Percentiles rank a stretch among this genome's conserved stretches.
Conservation (phyloP, 2,329 filamentous ascomycete genomes). For the Alternaria tenuissima region DNA sequence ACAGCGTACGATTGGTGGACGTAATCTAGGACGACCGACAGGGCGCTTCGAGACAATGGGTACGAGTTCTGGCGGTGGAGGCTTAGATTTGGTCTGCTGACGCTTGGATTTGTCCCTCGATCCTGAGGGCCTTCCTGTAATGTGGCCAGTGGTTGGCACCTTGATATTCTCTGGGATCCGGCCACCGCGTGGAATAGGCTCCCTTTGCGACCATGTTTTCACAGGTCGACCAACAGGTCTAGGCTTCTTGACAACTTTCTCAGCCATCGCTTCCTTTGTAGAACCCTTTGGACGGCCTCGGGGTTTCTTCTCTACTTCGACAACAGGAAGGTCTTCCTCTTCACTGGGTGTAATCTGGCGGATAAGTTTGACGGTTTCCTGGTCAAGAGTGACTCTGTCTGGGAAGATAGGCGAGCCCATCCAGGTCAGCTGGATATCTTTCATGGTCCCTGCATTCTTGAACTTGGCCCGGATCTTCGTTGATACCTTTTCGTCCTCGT, state of each 20-base stretch:
- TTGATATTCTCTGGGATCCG: neutral
- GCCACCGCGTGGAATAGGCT: slow-evolving; percentile 9
- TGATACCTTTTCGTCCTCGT: slow-evolving; percentile 9
- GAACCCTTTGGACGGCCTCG: neutral
- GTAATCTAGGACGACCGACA: neutral
- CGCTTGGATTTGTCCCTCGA: slow-evolving; percentile 18
- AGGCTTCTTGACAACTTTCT: neutral
- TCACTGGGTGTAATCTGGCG: neutral
- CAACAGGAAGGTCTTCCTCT: neutral
- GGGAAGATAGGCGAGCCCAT: slow-evolving; percentile 48
- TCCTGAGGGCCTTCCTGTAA: slow-evolving; percentile 28
- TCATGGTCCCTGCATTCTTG: slow-evolving; percentile 32
- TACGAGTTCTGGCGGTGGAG: neutral
- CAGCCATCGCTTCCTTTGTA: neutral
- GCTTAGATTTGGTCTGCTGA: neutral
- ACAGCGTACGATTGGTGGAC: neutral
- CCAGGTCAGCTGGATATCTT: slow-evolving; percentile 50
- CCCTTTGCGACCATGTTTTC: neutral
- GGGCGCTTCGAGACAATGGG: neutral
- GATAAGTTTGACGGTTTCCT: slow-evolving; percentile 31
- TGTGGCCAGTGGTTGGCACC: neutral
- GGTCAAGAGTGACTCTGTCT: slow-evolving; percentile 31
- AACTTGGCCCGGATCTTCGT: slow-evolving; percentile 20
- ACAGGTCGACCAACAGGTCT: slow-evolving; percentile 8
- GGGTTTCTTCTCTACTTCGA: neutral